Evolutionary conservation across 768 basidiomycete genomes (phyloP), one percentile per base, ranked within the genome.

Genomic region (Boletus pseudopeckii): DNA sequence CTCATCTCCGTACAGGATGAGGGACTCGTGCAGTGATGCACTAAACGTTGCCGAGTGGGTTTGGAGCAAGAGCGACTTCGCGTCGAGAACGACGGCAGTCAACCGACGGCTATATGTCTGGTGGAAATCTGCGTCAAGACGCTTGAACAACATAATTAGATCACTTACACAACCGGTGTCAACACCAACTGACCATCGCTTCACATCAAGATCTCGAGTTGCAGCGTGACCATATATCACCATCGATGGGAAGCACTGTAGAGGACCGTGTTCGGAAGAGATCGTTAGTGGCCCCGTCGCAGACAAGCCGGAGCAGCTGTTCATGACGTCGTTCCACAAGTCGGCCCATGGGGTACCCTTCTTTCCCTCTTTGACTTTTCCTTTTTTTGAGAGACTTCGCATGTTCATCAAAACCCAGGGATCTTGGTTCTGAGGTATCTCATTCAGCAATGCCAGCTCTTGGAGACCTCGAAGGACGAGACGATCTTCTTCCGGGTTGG

Each of bases 151-250:
- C 30, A 44, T 9, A 26, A 44, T 36, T 1, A 10, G 18, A 37
- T 44, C 40, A 75, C 85, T 67, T 66, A 92, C 89, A 64, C 93
- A 96, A 11, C 90, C 94, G 0, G 88, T 80, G 67, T 98, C 95
- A 33, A 96, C 71, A 2, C 95, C 95, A 55, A 93, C 73, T 3
- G 85, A 82, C 87, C 88, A 96, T 20, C 88, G 77, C 56, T 88
- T 86, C 59, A 92, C 69, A 66, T 94, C 91, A 13, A 97, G 75
- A 13, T 89, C 90, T 26, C 90, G 77, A 4, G 79, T 74, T 6
- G 94, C 93, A 8, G 85, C 79, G 63, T 97, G 95, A 0, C 92
- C 95, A 67, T 96, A 97, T 7, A 96, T 71, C n/a, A 92, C 84
- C 37, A 81, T 88, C 1, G 83, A 77, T 2, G 91, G 88, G 60